Base-by-base conservation (phyloP, 208 protist genomes). In the Angomonas deanei region DNA sequence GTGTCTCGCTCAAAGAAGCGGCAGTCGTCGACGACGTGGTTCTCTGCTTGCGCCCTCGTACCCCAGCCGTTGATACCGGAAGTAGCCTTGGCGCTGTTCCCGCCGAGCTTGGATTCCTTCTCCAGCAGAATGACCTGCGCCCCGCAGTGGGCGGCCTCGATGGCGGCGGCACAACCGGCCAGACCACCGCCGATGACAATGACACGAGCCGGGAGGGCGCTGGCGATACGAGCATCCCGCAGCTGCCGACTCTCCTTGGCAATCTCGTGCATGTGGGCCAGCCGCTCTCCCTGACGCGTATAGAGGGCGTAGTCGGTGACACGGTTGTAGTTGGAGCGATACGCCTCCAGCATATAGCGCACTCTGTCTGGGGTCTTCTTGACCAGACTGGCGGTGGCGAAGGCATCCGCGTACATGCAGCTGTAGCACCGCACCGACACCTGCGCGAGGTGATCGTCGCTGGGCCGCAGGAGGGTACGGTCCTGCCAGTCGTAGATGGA, bases 41-140 rank as follows among this genome's bases (percentile, higher is more conserved):
- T 47, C 70, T 82, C 61, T 26, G 75, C 78, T 82, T 98, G 95
- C 21, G 89, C 82, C 38, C 74, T 74, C 5, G 97, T 97, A 27
- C 76, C 75, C 74, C 86, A 91, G 19, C 71, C 95, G 70, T 98
- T 98, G 63, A 98, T 98, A 69, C 97, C 97, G 23, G 93, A 97
- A 6, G 91, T 97, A 8, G 97, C 97, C 82, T 98, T 98, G 52
- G 91, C 93, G 34, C 91, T 97, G 78, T 98, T 98, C 58, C 97
- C 97, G 27, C 97, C 97, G 11, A 97, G 47, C 57, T 70, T 80
- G 27, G 39, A 2, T 61, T 92, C 84, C 78, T 97, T 98, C 53
- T 98, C 97, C 21, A 98, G 60, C 17, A 98, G 66, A 23, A 88
- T 76, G 13, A 97, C 94, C 32, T 76, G 77, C 2, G 89, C 95